A percentile compares a stretch with the other conserved stretches of the same genome.
phyloP scores from a whole-genome alignment of 257 asterid species.

The Lantana camara region DNA sequence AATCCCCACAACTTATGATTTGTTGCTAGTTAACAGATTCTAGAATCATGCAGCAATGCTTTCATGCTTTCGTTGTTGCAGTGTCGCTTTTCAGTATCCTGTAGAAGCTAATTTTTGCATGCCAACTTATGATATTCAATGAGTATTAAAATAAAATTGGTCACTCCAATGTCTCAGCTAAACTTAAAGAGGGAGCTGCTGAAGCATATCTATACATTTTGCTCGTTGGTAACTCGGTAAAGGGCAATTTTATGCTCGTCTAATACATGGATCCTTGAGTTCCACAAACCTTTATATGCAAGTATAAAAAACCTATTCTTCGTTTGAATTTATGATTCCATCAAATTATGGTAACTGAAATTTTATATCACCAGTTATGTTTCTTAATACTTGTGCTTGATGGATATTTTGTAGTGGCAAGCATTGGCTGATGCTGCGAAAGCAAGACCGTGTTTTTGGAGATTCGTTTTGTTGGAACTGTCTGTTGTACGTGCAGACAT shows the following conservation, averaged over 20 bases:
- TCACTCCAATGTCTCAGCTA: constrained; percentile 1
- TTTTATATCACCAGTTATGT: constrained; percentile 6
- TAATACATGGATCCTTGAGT: too few species aligned
- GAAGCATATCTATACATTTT: constrained; percentile 14
- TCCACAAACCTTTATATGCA: not conserved
- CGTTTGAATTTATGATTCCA: constrained; percentile 7
- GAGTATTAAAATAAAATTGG: not conserved
- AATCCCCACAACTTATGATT: constrained; percentile 1
- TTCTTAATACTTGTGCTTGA: constrained; percentile 32
- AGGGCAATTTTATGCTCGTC: too few species aligned
- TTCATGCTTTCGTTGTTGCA: constrained; percentile 11
- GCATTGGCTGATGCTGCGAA: constrained; percentile 82
- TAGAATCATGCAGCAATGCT: not conserved
- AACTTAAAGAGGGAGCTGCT: constrained; percentile 10
- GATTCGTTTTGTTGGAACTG: constrained; percentile 84
- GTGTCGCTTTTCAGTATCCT: constrained; percentile 7
- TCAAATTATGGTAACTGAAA: constrained; percentile 13
- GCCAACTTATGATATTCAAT: constrained; percentile 5
- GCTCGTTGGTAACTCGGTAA: constrained; percentile 1
- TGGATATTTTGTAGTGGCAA: constrained; percentile 71
- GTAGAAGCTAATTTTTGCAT: not conserved
- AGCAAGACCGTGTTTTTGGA: constrained; percentile 85
- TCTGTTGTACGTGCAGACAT: constrained; percentile 68
- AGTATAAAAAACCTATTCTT: not conserved
- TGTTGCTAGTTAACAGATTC: constrained; percentile 8